These are phyloP conservation scores for Lojkania enalia DNA, from an alignment of 2,329 filamentous ascomycete genomes.

Conservation along the genomic window DNA sequence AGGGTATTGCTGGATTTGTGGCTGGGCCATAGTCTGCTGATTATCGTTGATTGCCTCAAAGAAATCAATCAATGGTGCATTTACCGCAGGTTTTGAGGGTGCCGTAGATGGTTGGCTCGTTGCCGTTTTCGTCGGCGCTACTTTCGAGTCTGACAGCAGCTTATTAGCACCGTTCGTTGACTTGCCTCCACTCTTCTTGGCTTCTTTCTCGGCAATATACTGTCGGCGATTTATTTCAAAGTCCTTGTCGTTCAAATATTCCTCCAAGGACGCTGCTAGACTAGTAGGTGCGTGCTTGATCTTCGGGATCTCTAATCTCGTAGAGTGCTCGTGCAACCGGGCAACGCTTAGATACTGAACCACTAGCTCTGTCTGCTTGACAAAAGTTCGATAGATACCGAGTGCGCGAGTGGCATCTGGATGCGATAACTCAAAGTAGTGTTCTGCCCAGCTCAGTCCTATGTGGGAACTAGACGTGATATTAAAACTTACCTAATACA, in stretches of 20 bases:
- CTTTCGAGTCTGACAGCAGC: conserved; percentile 37
- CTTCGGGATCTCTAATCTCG: conserved; percentile 91
- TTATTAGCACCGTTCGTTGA: conserved; percentile 45
- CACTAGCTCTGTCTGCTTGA: conserved; percentile 87
- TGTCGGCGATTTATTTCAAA: conserved; percentile 93
- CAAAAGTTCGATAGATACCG: conserved; percentile 89
- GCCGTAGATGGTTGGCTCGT: conserved; percentile 21
- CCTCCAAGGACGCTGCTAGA: conserved; percentile 83
- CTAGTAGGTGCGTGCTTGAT: conserved; percentile 96
- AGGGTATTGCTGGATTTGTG: conserved; percentile 39
- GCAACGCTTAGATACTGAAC: conserved; percentile 88
- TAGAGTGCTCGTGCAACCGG: conserved; percentile 88
- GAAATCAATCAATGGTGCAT: conserved; percentile 39
- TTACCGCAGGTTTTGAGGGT: conserved; percentile 24
- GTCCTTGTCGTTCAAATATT: conserved; percentile 91
- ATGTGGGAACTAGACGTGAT: not conserved
- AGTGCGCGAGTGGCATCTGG: conserved; percentile 90
- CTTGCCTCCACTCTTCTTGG: conserved; percentile 59
- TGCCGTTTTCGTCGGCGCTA: conserved; percentile 23
- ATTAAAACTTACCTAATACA: conserved; percentile 71
- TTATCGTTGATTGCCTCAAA: conserved; percentile 41
- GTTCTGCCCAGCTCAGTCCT: conserved; percentile 60
- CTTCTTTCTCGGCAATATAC: conserved; percentile 85
- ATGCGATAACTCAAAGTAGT: conserved; percentile 98
- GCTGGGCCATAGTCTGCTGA: conserved; percentile 41